Base-by-base conservation (phyloP, 106 monocot species). In the Gastrodia elata region DNA sequence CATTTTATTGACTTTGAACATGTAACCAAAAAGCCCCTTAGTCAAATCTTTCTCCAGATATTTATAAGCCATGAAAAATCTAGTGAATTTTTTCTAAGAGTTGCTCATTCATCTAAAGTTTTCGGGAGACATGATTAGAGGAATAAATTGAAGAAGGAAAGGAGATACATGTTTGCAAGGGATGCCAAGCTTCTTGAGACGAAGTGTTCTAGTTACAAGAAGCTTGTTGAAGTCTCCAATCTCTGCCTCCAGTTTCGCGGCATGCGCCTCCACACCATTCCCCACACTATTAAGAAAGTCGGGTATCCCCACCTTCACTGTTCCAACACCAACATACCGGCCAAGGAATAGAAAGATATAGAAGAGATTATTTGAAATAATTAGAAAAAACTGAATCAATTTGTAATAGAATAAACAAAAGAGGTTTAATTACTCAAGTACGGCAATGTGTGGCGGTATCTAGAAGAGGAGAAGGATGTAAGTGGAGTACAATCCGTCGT, bases 221-320 rank as follows among this genome's bases (percentile, higher is more conserved):
- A 88, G 80, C 80, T 80, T 88, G 59, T 84, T 43, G 15, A 88
- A 76, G 77, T 88, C 82, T 22, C 80, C 88, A n/a, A 84, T 82
- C 82, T 88, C 88, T 56, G 84, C 71, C 43, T 85, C 88, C 25
- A 88, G 72, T 68, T 84, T 84, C 64, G 75, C 73, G 1, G 78
- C 71, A 34, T 88, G 84, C 13, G 88, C 73, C 37, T 88, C 88
- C 35, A 85, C 80, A 0, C 88, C 88, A 27, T 80, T 82, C 38
- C 88, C 88, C 33, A 88, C 82, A 18, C 79, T 82, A 28, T 77
- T 82, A 15, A 88, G 75, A 40, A 88, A 88, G 33, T 88, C 88
- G 9, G 84, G 88, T 36, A 88, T 88, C 30, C 88, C 84, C 34
- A 88, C 88, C 72, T 88, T 88, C 68, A 72, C 88, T 88, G 57